phyloP scores from a whole-genome alignment of 345 rosid species.

The Citrus medica region DNA sequence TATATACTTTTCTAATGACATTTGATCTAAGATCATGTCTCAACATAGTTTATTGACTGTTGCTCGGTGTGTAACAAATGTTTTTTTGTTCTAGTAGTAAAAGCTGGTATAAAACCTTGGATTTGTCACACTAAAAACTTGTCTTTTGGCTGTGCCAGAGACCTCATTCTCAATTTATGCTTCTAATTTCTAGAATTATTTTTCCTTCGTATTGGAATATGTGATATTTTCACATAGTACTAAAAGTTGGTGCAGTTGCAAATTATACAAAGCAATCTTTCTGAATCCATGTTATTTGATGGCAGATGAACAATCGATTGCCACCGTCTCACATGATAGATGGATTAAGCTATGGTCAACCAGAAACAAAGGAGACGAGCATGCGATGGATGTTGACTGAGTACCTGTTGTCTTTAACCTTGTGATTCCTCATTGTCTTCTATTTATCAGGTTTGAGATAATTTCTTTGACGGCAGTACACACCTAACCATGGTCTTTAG shows the following conservation, averaged over 20 bases:
- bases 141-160: not conserved
- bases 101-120: not conserved
- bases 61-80: too few relatives aligned
- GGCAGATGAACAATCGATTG: not conserved
- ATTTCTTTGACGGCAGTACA: too few relatives aligned
- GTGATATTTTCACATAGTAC: not conserved
- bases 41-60: not conserved
- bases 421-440: not conserved
- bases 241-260: not conserved
- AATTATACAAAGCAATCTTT: not conserved
- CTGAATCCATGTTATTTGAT: not conserved
- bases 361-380: not conserved
- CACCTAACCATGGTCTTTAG: too few relatives aligned
- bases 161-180: not conserved
- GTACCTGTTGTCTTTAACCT: too few relatives aligned
- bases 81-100: too few relatives aligned
- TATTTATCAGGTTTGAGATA: not conserved
- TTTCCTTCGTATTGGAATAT: not conserved
- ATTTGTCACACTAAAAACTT: not conserved
- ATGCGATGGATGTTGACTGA: slow-evolving; percentile 8
- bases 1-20: too few relatives aligned
- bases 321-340: slow-evolving; percentile 5
- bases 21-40: not conserved
- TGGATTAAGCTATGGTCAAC: slow-evolving; percentile 9
- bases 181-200: not conserved